Conservation (phyloP, 2,329 filamentous ascomycete genomes). For the Colletotrichum trifolii region DNA sequence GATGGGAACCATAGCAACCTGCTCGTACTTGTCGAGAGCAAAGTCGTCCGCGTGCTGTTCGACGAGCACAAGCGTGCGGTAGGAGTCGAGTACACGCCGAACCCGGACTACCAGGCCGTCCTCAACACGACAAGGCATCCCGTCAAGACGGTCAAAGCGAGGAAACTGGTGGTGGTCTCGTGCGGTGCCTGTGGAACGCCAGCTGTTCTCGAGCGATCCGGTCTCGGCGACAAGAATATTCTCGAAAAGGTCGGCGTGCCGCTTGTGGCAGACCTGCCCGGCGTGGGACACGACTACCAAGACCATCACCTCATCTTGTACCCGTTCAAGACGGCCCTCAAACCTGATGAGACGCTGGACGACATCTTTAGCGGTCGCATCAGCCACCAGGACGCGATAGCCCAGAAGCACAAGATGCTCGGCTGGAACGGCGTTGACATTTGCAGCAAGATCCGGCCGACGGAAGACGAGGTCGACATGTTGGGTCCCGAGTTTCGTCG, state of each 20-base stretch:
- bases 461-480: conserved; percentile 59
- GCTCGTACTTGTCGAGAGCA: conserved; percentile 46
- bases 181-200: conserved; percentile 58
- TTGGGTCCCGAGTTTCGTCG: conserved; percentile 61
- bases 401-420: conserved; percentile 48
- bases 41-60: conserved; percentile 54
- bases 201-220: conserved; percentile 62
- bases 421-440: conserved; percentile 67
- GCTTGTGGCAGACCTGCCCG: conserved; percentile 38
- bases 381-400: conserved; percentile 38
- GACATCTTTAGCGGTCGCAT: conserved; percentile 40
- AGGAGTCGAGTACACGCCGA: conserved; percentile 69
- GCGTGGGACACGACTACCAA: conserved; percentile 49
- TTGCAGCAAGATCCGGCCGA: conserved; percentile 64
- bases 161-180: conserved; percentile 58
- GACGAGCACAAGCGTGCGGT: conserved; percentile 60
- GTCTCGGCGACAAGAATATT: conserved; percentile 54
- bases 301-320: conserved; percentile 65
- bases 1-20: conserved; percentile 44
- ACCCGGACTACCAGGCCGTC: conserved; percentile 40
- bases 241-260: conserved; percentile 38
- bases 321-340: conserved; percentile 59
- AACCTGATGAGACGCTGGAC: conserved; percentile 56
- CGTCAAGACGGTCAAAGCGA: conserved; percentile 46
- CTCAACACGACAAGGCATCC: conserved; percentile 32